Evolutionary conservation across 2,329 filamentous ascomycete genomes (phyloP), one percentile per base, ranked within the genome.

Genomic region (Claviceps lovelessii): DNA sequence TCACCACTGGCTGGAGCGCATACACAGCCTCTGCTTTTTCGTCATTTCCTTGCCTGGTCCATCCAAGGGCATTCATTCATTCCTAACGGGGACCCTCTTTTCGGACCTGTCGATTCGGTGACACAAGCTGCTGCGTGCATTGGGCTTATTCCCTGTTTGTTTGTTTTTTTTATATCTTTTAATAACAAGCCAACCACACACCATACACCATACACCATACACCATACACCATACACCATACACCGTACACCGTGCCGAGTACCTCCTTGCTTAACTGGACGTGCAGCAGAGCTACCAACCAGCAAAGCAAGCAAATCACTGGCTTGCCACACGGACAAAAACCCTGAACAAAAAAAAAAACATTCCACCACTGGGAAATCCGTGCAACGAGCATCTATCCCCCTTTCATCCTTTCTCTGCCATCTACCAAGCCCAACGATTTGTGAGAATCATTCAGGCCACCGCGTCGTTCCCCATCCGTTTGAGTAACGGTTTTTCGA

Each of bases 31-130:
- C 23, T 23, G 33, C 37, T 2, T 19, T 29, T 33, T 28, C 19
- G 37, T 51, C 5, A 51, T 51, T 42, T 7, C 39, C 44, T 44
- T 44, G 39, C 28, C 33, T 44, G 17, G 15, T 5, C 39, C 23
- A 23, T 23, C 23, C 23, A 33, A 51, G 28, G 15, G 7, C n/a
- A 35, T 23, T 50, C 31, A 35, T 23, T 50, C 31, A 49, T 35
- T 49, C 29, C 37, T 44, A 28, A 29, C 39, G 37, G 28, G 9
- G 23, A 58, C 61, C 59, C 55, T 58, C 56, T 58, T 57, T 56
- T 29, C 31, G 23, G 8, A 42, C 37, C 37, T 29, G 35, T 41
- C 23, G 19, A 51, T 17, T 42, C 28, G 37, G 37, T 31, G 17
- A 41, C 50, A 44, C 17, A 33, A 42, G 49, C 39, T 51, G 39